Base-by-base conservation (phyloP, 805 yeast genomes). In the Candida patagonica region DNA sequence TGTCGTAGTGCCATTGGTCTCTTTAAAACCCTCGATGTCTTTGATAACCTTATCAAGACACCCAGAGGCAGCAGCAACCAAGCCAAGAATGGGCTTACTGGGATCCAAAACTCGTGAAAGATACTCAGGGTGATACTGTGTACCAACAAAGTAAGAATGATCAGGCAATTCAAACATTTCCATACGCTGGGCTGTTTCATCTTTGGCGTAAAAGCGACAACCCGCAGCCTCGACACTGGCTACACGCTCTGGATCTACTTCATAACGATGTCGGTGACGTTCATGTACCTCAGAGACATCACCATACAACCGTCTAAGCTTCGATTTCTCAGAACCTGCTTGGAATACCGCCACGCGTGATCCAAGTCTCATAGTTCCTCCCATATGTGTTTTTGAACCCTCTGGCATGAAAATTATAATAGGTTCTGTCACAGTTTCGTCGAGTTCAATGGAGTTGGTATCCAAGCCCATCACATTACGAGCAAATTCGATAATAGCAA, bases 291-390 rank as follows among this genome's bases (percentile, higher is more conserved):
- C 66, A 2, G 68, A 71, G 22, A 71, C 70, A 43, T 74, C 77
- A 42, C 92, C 94, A 60, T 89, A 89, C 40, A 89, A 69, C 63
- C 76, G 73, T 62, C 83, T 77, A 54, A 92, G 74, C 47, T 68
- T 71, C 35, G 85, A 74, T 74, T 78, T 68, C 47, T 80, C 80
- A 35, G 83, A 64, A 47, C 70, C 76, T 13, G 66, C 66, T 54
- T 75, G 78, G 71, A 92, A 92, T 48, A 72, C 74, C 29, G 97
- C 87, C 50, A 88, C 77, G 65, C 96, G 87, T 49, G 86, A 71
- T 53, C 99, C 99, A 52, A 92, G 74, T 70, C 99, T 80, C 99
- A 92, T 92, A 38, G 97, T 89, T 51, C 99, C 99, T 48, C 99
- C 99, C 70, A 92, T 73, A 61, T 85, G 86, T 52, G 82, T 78